Conservation (phyloP, 371 early-diverging fungal species). For the Rhizopus microsporus region DNA sequence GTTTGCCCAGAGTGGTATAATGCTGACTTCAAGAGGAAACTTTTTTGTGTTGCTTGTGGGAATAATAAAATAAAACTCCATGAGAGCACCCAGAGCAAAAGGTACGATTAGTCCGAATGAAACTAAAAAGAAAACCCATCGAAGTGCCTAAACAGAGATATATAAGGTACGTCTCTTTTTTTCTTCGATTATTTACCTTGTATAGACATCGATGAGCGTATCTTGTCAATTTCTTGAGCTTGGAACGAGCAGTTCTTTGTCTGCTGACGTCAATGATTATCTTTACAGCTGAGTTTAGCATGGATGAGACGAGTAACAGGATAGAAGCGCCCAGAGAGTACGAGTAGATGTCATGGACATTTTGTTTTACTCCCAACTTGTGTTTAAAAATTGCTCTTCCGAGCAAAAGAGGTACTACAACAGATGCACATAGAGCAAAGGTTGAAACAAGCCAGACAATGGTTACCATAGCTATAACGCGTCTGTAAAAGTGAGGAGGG, state of each 20-base stretch:
- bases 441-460: slow-evolving; percentile 56
- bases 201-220: slow-evolving; percentile 6
- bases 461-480: slow-evolving; percentile 53
- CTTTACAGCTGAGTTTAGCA: background rate
- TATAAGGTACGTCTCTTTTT: background rate
- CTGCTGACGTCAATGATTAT: slow-evolving; percentile 6
- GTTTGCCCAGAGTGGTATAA: slow-evolving; percentile 47
- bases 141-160: slow-evolving; percentile 2
- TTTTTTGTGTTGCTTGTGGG: slow-evolving; percentile 36
- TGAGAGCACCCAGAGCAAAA: slow-evolving; percentile 41
- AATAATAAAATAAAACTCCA: slow-evolving; percentile 53
- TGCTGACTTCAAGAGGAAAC: slow-evolving; percentile 29
- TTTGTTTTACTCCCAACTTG: slow-evolving; percentile 14
- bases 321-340: slow-evolving; percentile 28
- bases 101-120: slow-evolving; percentile 52
- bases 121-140: slow-evolving; percentile 32
- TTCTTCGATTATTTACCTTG: slow-evolving; percentile 5
- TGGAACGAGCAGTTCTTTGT: background rate
- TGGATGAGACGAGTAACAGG: slow-evolving; percentile 11
- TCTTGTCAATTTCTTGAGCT: background rate
- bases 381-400: slow-evolving; percentile 47
- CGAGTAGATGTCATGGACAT: slow-evolving; percentile 64
- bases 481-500: slow-evolving; percentile 62
- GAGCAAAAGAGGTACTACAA: slow-evolving; percentile 44
- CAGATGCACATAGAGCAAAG: slow-evolving; percentile 34